Conservation (phyloP, 148 eudicot genomes). For the Bassia scoparia region DNA sequence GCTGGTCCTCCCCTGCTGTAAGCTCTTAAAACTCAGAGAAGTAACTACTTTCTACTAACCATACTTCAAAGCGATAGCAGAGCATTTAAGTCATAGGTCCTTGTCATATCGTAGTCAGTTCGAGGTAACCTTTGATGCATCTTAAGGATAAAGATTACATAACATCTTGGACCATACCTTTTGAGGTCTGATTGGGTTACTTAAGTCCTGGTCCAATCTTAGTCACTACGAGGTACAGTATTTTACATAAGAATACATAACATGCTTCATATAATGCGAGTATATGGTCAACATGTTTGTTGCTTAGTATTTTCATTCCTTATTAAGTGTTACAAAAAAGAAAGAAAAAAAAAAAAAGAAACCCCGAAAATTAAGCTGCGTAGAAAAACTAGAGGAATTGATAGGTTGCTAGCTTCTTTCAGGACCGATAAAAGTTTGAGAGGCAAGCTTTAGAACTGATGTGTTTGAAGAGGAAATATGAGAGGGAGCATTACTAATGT, state of each 20-base stretch:
- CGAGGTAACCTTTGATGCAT: background rate
- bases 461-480: background rate
- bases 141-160: background rate
- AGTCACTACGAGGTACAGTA: background rate
- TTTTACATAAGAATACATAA: background rate
- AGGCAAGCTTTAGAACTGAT: no score
- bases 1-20: constrained; percentile 86
- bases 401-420: background rate
- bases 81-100: background rate
- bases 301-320: background rate
- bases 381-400: background rate
- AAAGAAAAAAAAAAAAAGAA: no score
- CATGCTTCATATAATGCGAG: background rate
- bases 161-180: background rate
- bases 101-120: background rate
- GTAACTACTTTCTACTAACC: background rate
- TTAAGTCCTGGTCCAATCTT: background rate
- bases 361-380: background rate
- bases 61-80: background rate
- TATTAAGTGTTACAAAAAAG: background rate
- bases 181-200: background rate
- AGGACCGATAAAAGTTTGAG: no score
- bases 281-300: background rate
- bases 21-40: constrained; percentile 26
- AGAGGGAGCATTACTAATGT: background rate